A percentile compares a stretch with the other conserved stretches of the same genome.
These are phyloP conservation scores for Polytolypa hystricis DNA, from an alignment of 2,329 filamentous ascomycete genomes.

Conservation along the genomic window DNA sequence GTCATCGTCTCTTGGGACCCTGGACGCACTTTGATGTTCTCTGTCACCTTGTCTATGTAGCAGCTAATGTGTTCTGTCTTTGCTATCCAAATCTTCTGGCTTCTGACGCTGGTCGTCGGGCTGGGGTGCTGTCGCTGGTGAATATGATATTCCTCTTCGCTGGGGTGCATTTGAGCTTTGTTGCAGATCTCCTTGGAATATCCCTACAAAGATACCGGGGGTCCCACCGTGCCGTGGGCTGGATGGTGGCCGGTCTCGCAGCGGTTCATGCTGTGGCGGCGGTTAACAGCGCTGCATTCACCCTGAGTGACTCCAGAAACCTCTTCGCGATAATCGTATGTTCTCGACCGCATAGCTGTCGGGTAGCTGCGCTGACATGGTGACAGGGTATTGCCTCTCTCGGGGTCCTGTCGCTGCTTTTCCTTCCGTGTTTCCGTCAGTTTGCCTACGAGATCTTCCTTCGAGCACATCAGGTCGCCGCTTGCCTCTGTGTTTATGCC, in stretches of 20 bases:
- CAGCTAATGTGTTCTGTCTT: constrained; percentile 4
- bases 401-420: constrained; percentile 13
- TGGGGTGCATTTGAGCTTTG: constrained; percentile 5
- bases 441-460: constrained; percentile 19
- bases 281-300: constrained; percentile 20
- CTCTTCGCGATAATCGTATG: constrained; percentile 5
- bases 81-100: background rate
- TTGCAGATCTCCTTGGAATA: constrained; percentile 6
- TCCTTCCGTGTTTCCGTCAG: constrained; percentile 13
- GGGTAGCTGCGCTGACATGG: background rate
- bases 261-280: background rate
- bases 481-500: constrained; percentile 14
- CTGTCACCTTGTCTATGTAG: constrained; percentile 4
- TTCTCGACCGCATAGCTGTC: background rate
- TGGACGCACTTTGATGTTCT: constrained; percentile 5
- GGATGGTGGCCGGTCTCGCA: constrained; percentile 3
- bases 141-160: constrained; percentile 5
- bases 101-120: constrained; percentile 4
- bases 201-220: constrained; percentile 4
- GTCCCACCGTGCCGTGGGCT: constrained; percentile 2
- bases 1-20: constrained; percentile 7
- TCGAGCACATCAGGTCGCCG: constrained; percentile 14
- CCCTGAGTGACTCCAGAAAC: constrained; percentile 29
- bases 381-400: constrained; percentile 12
- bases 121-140: constrained; percentile 4